A percentile compares a stretch with the other conserved stretches of the same genome.
These are phyloP conservation scores for Polytrichum commune DNA, from an alignment of 225 moss, liverwort and hornwort genomes.

Conservation along the genomic window DNA sequence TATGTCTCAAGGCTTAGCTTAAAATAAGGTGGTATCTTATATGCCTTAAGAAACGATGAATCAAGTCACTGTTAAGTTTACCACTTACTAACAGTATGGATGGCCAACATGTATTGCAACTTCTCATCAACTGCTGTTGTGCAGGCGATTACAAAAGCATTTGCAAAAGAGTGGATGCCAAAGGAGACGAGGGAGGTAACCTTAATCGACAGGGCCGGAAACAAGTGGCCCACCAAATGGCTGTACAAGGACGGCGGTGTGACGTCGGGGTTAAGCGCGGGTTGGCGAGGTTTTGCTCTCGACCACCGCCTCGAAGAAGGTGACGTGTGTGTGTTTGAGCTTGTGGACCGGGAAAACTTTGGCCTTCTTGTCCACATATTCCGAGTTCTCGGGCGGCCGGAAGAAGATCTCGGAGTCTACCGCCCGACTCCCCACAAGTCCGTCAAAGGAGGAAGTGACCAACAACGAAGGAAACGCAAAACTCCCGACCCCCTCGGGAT, in stretches of 20 bases:
- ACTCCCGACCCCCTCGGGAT: background rate
- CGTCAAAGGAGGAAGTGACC: background rate
- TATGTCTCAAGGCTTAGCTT: too few relatives aligned
- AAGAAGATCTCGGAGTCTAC: slow-evolving; percentile 21
- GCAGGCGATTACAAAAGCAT: slow-evolving; percentile 21
- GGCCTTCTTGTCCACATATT: slow-evolving; percentile 32
- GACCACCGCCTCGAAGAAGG: slow-evolving; percentile 41
- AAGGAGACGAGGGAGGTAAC: slow-evolving; percentile 9
- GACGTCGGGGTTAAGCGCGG: slow-evolving; percentile 21
- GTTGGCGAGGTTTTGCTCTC: slow-evolving; percentile 42
- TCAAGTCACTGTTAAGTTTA: too few relatives aligned
- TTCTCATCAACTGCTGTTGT: background rate
- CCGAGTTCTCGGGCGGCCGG: slow-evolving; percentile 15
- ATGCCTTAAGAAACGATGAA: too few relatives aligned
- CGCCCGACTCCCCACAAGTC: slow-evolving; percentile 3
- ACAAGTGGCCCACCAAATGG: slow-evolving; percentile 39
- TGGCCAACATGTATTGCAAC: too few relatives aligned
- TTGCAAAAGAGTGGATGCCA: slow-evolving; percentile 32
- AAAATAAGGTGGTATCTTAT: too few relatives aligned
- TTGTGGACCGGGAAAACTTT: slow-evolving; percentile 17
- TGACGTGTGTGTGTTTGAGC: slow-evolving; percentile 41
- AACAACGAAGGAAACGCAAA: background rate
- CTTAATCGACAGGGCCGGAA: slow-evolving; percentile 24
- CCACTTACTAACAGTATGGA: too few relatives aligned
- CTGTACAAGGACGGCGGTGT: slow-evolving; percentile 5